Evolutionary conservation across 352 stramenopile species (phyloP).

Genomic region (Pythium utonaiense): DNA sequence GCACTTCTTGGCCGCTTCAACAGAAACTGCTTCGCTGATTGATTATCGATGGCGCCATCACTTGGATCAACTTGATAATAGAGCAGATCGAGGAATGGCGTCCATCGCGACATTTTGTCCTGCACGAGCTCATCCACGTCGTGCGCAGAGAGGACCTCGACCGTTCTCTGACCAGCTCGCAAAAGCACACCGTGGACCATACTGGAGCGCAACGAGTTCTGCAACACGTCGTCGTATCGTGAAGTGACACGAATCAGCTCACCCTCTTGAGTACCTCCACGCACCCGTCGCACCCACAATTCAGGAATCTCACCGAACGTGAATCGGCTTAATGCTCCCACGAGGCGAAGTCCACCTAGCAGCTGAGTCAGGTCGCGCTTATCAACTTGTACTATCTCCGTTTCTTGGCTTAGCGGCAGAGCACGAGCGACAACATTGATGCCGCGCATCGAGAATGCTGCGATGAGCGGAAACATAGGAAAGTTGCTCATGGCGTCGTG

Average conservation of each 20-base stretch:
- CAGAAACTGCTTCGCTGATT: constrained; percentile 45
- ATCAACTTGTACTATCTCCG: constrained; percentile 38
- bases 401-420: constrained; percentile 36
- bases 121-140: constrained; percentile 53
- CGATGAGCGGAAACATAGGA: constrained; percentile 47
- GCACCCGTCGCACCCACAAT: constrained; percentile 41
- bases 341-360: constrained; percentile 29
- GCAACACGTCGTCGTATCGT: constrained; percentile 60
- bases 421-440: constrained; percentile 57
- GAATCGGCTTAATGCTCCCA: constrained; percentile 40
- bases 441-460: constrained; percentile 54
- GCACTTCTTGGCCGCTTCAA: constrained; percentile 27
- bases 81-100: constrained; percentile 59
- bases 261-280: constrained; percentile 31
- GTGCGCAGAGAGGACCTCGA: constrained; percentile 40
- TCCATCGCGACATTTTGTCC: constrained; percentile 36
- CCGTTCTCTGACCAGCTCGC: constrained; percentile 21
- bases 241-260: constrained; percentile 42
- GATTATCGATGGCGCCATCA: constrained; percentile 32
- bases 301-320: constrained; percentile 59
- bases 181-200: constrained; percentile 59
- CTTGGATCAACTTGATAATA: constrained; percentile 46
- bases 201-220: constrained; percentile 55
- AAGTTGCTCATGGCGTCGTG: constrained; percentile 39
- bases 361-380: constrained; percentile 47